A percentile compares a stretch with the other conserved stretches of the same genome.
These are phyloP conservation scores for Cordyceps tenuipes DNA, from an alignment of 2,329 filamentous ascomycete species.

Conservation along the genomic window DNA sequence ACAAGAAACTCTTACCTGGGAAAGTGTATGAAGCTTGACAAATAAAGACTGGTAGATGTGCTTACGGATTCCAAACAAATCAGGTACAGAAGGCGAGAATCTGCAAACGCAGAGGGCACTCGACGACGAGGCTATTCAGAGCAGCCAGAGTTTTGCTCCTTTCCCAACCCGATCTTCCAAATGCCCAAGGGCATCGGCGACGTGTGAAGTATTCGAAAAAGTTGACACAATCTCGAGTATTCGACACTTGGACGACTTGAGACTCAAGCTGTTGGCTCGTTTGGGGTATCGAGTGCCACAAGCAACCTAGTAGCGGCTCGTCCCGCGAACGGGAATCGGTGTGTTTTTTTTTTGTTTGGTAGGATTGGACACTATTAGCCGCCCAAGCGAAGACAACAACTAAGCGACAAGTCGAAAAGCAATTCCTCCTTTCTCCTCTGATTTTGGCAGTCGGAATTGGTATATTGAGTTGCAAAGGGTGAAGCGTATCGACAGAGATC, in stretches of 20 bases:
- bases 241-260: not conserved
- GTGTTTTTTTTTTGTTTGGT: not conserved
- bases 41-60: not conserved
- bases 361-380: not conserved
- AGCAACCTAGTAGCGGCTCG: constrained; percentile 6
- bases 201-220: not conserved
- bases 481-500: not conserved
- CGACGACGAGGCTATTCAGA: not conserved
- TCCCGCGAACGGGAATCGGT: constrained; percentile 3
- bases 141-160: not conserved
- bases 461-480: not conserved
- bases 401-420: no score
- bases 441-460: no score
- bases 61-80: not conserved
- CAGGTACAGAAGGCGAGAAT: not conserved
- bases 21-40: not conserved
- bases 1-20: not conserved
- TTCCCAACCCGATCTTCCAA: not conserved
- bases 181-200: not conserved
- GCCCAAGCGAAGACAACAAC: not conserved
- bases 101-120: not conserved
- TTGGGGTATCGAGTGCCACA: not conserved
- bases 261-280: not conserved
- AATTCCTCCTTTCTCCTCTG: no score
- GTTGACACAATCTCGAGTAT: not conserved